Percentiles rank a stretch among this genome's conserved stretches.
Evolutionary conservation across 78 protist genomes (phyloP).

Genomic region (Speleostelium caveatum): DNA sequence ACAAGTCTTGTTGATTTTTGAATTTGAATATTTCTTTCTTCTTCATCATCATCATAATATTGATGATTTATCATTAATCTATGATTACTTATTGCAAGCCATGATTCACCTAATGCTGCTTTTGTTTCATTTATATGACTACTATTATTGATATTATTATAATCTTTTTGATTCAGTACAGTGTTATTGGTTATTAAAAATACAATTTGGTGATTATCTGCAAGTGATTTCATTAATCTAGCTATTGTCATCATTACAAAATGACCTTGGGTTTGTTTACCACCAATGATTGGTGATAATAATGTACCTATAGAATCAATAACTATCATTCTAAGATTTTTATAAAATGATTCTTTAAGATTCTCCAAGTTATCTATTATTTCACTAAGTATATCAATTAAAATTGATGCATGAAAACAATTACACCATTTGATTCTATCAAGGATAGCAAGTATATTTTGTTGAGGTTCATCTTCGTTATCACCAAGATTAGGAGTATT

Average conservation of each 20-base stretch:
- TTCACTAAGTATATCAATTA: background rate
- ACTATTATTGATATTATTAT: background rate
- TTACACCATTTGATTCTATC: conserved; percentile 39
- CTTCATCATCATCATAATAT: conserved; percentile 34
- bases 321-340: conserved; percentile 24
- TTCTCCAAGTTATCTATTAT: background rate
- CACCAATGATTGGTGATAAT: conserved; percentile 38
- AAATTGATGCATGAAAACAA: conserved; percentile 38
- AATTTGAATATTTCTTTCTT: conserved; percentile 27
- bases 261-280: conserved; percentile 67
- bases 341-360: background rate
- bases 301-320: conserved; percentile 67
- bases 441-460: conserved; percentile 1
- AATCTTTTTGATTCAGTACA: background rate
- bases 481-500: background rate
- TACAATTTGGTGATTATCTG: conserved; percentile 16
- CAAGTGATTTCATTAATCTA: conserved; percentile 20
- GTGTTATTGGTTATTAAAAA: conserved; percentile 42
- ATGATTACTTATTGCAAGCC: conserved; percentile 58
- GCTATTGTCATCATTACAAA: conserved; percentile 53
- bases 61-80: conserved; percentile 19
- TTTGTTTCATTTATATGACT: conserved; percentile 3
- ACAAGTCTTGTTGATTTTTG: conserved; percentile 20
- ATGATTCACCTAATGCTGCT: conserved; percentile 51
- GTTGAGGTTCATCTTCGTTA: background rate